These are phyloP conservation scores for Ogataea pignaliae DNA, from an alignment of 805 yeast genomes.

Conservation along the genomic window DNA sequence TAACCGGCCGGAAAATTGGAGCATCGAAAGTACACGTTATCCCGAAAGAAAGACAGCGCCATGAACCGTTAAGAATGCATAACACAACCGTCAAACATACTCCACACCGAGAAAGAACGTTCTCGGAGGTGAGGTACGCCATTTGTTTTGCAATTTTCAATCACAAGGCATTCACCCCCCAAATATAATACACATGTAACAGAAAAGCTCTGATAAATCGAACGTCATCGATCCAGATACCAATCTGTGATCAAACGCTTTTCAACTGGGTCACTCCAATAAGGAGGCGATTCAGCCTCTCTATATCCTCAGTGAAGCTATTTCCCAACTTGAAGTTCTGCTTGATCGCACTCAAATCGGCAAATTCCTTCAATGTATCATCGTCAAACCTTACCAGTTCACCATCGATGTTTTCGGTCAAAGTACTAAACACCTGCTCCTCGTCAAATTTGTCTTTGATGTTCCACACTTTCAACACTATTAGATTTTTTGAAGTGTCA, in stretches of 20 bases:
- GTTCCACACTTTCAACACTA: constrained; percentile 47
- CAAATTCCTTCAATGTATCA: constrained; percentile 24
- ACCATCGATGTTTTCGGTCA: constrained; percentile 30
- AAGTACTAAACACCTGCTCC: constrained; percentile 10
- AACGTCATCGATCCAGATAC: no score
- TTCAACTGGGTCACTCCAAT: constrained; percentile 28
- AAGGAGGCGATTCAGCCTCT: constrained; percentile 19
- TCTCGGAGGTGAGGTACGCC: no score
- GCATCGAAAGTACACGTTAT: no score
- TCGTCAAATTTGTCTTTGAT: constrained; percentile 13
- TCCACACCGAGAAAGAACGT: no score
- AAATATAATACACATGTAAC: no score
- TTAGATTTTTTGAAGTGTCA: constrained; percentile 38
- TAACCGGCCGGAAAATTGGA: no score
- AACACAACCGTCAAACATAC: no score
- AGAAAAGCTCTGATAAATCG: no score
- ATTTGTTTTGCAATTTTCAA: no score
- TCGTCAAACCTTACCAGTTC: constrained; percentile 31
- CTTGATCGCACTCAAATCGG: constrained; percentile 27
- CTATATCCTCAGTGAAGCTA: constrained; percentile 11
- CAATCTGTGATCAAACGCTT: constrained; percentile 12
- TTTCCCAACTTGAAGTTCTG: constrained; percentile 25
- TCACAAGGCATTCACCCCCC: no score
- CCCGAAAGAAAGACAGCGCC: no score
- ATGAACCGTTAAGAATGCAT: no score